A percentile compares a stretch with the other conserved stretches of the same genome.
phyloP scores from a whole-genome alignment of 176 grass and related monocot genomes.

The Thinopyrum elongatum region DNA sequence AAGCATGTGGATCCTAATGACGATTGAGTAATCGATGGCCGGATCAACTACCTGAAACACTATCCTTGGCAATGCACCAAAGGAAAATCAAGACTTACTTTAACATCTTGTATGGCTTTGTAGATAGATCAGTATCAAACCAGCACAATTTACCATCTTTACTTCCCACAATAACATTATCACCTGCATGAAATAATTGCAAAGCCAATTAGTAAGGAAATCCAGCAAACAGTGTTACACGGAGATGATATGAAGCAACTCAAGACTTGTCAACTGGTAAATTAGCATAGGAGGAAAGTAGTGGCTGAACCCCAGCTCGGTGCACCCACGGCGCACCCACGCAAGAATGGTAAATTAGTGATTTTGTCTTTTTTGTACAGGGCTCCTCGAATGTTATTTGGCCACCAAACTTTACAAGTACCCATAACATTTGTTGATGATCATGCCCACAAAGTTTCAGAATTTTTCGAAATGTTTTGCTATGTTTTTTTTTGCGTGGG shows the following conservation, averaged over 20 bases:
- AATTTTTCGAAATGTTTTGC: no score
- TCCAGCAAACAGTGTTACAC: neutral
- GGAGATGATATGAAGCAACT: neutral
- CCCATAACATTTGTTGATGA: no score
- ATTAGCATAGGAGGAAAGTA: no score
- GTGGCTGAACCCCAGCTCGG: no score
- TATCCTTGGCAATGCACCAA: neutral
- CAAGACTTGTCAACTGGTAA: neutral
- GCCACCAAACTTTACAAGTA: no score
- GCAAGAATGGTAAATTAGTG: no score
- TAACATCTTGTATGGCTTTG: constrained; percentile 76
- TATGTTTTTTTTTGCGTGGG: no score
- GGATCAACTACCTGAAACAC: neutral
- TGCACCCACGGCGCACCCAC: no score
- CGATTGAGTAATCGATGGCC: neutral
- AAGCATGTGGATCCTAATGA: neutral
- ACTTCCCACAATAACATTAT: constrained; percentile 95
- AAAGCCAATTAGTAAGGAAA: neutral
- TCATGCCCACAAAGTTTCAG: no score
- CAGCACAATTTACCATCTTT: constrained; percentile 96
- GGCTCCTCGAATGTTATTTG: no score
- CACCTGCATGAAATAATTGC: constrained; percentile 52
- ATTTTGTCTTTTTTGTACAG: no score
- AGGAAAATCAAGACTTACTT: constrained; percentile 42
- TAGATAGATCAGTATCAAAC: constrained; percentile 94